Conservation (phyloP, 1,284 basidiomycete species). For the Puccinia horiana region DNA sequence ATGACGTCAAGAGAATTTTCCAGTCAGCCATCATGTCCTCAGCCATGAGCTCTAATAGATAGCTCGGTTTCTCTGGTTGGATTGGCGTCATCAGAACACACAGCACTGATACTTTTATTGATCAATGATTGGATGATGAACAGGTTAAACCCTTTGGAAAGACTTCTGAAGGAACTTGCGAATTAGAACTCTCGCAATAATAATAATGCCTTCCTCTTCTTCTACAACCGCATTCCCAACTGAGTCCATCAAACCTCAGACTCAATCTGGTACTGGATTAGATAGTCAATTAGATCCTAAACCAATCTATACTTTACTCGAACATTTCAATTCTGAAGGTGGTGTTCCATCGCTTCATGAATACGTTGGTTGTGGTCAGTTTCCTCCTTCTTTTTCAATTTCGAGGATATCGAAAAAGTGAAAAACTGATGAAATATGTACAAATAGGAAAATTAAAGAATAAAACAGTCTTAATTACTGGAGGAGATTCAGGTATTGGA, state of each 20-base stretch:
- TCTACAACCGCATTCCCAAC: slow-evolving; percentile 27
- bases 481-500: slow-evolving; percentile 68
- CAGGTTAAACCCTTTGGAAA: too few relatives aligned
- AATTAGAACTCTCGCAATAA: too few relatives aligned
- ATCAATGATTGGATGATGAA: too few relatives aligned
- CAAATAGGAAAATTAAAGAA: slow-evolving; percentile 63
- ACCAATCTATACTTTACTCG: slow-evolving; percentile 65
- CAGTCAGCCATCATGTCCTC: too few relatives aligned
- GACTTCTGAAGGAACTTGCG: too few relatives aligned
- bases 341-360: slow-evolving; percentile 66
- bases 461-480: slow-evolving; percentile 67
- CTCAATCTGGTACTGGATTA: slow-evolving; percentile 28
- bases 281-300: slow-evolving; percentile 55
- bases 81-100: too few relatives aligned
- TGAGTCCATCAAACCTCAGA: slow-evolving; percentile 40
- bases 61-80: too few relatives aligned
- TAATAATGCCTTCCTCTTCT: neutral
- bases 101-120: too few relatives aligned
- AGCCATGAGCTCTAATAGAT: too few relatives aligned
- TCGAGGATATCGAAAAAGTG: neutral
- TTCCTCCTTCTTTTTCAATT: slow-evolving; percentile 52
- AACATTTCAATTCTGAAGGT: slow-evolving; percentile 64
- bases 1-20: too few relatives aligned
- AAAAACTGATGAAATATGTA: slow-evolving; percentile 50
- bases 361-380: slow-evolving; percentile 59